Evolutionary conservation across 2,329 filamentous ascomycete genomes (phyloP).

Genomic region (Purpureocillium lavendulum): DNA sequence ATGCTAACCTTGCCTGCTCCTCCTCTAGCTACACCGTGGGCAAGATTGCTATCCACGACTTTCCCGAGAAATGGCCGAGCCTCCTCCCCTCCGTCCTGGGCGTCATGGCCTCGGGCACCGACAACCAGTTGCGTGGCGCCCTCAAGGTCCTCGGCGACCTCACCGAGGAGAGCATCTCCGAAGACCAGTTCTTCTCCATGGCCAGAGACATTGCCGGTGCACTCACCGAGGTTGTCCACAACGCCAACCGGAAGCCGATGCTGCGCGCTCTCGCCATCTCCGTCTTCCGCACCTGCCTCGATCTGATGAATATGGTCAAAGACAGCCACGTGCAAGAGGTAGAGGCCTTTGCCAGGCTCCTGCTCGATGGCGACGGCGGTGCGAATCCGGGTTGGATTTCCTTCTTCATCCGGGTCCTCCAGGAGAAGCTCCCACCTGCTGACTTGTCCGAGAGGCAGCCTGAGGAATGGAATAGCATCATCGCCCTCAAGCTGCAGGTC

Average conservation of each 20-base stretch:
- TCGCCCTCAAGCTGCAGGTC: conserved; percentile 87
- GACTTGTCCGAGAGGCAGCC: conserved; percentile 40
- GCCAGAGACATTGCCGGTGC: conserved; percentile 78
- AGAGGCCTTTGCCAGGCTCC: conserved; percentile 81
- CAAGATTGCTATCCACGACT: conserved; percentile 90
- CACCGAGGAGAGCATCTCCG: conserved; percentile 86
- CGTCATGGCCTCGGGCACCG: conserved; percentile 66
- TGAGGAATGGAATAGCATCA: conserved; percentile 68
- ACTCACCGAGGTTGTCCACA: conserved; percentile 74
- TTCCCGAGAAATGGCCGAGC: conserved; percentile 89
- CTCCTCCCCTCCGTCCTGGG: conserved; percentile 74
- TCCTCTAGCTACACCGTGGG: conserved; percentile 60
- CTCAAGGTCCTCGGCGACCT: conserved; percentile 82
- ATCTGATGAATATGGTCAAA: conserved; percentile 93
- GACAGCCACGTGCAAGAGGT: conserved; percentile 84
- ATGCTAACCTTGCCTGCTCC: neutral
- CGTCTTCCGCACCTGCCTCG: conserved; percentile 86
- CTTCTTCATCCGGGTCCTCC: conserved; percentile 76
- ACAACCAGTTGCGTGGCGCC: conserved; percentile 79
- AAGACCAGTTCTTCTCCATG: conserved; percentile 89
- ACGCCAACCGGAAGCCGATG: conserved; percentile 63
- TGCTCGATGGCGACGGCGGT: conserved; percentile 38
- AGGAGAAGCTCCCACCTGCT: conserved; percentile 63
- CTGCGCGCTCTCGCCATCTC: conserved; percentile 80
- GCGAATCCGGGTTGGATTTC: conserved; percentile 63